Percentiles rank a stretch among this genome's conserved stretches.
phyloP scores from a whole-genome alignment of 192 early-diverging fungal species.

The Coemansia sp. region DNA sequence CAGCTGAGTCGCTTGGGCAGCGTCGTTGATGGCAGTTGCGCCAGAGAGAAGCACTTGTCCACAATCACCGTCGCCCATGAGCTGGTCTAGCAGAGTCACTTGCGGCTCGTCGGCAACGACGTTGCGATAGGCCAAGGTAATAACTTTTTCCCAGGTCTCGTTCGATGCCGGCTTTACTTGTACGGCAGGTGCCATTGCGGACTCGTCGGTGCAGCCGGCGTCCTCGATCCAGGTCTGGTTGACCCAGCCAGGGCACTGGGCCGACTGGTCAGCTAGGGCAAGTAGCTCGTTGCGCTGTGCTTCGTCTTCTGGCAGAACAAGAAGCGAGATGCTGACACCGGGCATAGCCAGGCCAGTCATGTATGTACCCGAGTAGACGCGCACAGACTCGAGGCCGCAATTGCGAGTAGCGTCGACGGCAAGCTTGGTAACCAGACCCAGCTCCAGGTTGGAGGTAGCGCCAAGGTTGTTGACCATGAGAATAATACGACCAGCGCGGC shows the following conservation, averaged over 20 bases:
- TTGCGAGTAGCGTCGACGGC: slow-evolving; percentile 57
- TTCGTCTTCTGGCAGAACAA: slow-evolving; percentile 60
- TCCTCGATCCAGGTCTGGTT: slow-evolving; percentile 51
- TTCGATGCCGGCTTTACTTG: slow-evolving; percentile 46
- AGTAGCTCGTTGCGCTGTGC: slow-evolving; percentile 38
- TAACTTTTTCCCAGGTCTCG: slow-evolving; percentile 55
- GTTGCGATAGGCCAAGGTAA: slow-evolving; percentile 49
- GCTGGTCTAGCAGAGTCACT: slow-evolving; percentile 69
- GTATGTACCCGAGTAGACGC: slow-evolving; percentile 69
- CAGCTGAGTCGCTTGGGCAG: slow-evolving; percentile 42
- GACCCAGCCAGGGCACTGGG: slow-evolving; percentile 66
- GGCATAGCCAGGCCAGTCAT: slow-evolving; percentile 86
- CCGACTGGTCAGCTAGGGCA: slow-evolving; percentile 60
- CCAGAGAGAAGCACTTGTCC: slow-evolving; percentile 71
- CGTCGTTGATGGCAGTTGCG: slow-evolving; percentile 62
- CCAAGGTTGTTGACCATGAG: slow-evolving; percentile 88
- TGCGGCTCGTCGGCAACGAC: slow-evolving; percentile 59
- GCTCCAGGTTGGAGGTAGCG: slow-evolving; percentile 70
- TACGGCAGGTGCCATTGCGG: slow-evolving; percentile 19
- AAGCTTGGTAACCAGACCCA: slow-evolving; percentile 69
- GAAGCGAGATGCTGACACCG: slow-evolving; percentile 69
- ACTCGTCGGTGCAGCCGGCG: slow-evolving; percentile 47
- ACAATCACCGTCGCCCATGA: slow-evolving; percentile 86
- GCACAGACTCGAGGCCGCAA: slow-evolving; percentile 49
- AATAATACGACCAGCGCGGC: slow-evolving; percentile 49